Evolutionary conservation across 2,329 filamentous ascomycete species (phyloP).

Genomic region (Aureobasidium namibiae): DNA sequence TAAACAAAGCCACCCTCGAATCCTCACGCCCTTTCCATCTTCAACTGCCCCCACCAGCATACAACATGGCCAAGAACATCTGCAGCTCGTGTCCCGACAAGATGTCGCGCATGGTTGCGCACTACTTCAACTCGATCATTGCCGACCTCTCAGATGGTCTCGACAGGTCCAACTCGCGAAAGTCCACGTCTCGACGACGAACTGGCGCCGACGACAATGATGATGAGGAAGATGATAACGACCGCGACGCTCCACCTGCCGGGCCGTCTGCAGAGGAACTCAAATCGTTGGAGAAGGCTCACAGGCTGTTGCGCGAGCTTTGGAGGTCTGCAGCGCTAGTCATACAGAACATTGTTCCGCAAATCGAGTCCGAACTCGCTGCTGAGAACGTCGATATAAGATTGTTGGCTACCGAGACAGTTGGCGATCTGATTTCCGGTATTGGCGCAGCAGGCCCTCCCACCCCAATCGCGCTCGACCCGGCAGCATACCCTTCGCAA

Average conservation of each 20-base stretch:
- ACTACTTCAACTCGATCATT: conserved; percentile 96
- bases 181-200: conserved; percentile 45
- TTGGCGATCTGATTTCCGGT: conserved; percentile 89
- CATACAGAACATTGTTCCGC: conserved; percentile 85
- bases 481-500: conserved; percentile 73
- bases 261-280: conserved; percentile 76
- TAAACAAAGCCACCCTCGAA: conserved; percentile 36
- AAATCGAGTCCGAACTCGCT: conserved; percentile 83
- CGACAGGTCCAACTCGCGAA: conserved; percentile 32
- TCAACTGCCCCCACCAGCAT: conserved; percentile 84
- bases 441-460: conserved; percentile 88
- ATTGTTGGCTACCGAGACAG: conserved; percentile 80
- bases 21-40: conserved; percentile 45
- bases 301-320: conserved; percentile 79
- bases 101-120: conserved; percentile 88
- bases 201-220: conserved; percentile 36
- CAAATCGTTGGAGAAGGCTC: conserved; percentile 80
- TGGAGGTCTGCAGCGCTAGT: conserved; percentile 88
- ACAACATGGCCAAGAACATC: conserved; percentile 92
- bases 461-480: conserved; percentile 62
- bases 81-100: conserved; percentile 85
- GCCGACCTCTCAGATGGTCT: conserved; percentile 59
- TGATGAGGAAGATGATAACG: conserved; percentile 34
- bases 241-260: conserved; percentile 34
- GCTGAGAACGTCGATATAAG: conserved; percentile 84